Conservation (phyloP, 805 yeast species). For the Clavispora carvajalis region DNA sequence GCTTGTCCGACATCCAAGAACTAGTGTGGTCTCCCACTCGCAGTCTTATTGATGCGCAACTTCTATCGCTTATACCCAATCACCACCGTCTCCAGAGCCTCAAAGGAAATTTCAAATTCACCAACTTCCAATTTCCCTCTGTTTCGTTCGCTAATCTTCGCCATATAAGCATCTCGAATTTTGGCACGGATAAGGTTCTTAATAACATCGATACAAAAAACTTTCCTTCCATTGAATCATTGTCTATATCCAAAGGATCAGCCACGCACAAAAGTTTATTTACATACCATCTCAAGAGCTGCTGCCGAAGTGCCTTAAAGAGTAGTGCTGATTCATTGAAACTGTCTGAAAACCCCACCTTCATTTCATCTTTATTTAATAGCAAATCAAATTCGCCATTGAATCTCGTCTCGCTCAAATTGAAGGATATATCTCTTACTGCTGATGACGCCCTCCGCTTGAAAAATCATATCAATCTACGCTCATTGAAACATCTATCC, state of each 20-base stretch:
- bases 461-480: constrained; percentile 1
- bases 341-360: background rate
- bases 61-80: constrained; percentile 6
- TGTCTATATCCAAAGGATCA: constrained; percentile 3
- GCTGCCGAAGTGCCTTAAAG: constrained; percentile 7
- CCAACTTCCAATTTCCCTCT: background rate
- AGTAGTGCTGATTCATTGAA: constrained; percentile 2
- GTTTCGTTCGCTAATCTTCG: constrained; percentile 1
- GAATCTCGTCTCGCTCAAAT: constrained; percentile 5
- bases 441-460: constrained; percentile 10
- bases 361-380: constrained; percentile 3
- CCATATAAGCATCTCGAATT: constrained; percentile 10
- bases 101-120: constrained; percentile 10
- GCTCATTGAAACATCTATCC: constrained; percentile 5
- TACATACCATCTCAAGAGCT: constrained; percentile 4
- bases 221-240: constrained; percentile 5
- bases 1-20: constrained; percentile 4
- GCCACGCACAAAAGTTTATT: constrained; percentile 1
- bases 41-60: constrained; percentile 6
- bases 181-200: constrained; percentile 2
- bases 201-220: constrained; percentile 1
- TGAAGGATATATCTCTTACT: constrained; percentile 6
- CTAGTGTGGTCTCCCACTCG: constrained; percentile 10
- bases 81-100: constrained; percentile 5
- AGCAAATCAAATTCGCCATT: background rate